phyloP scores from a whole-genome alignment of 441 rosid genomes.

The Gossypium gossypioides region DNA sequence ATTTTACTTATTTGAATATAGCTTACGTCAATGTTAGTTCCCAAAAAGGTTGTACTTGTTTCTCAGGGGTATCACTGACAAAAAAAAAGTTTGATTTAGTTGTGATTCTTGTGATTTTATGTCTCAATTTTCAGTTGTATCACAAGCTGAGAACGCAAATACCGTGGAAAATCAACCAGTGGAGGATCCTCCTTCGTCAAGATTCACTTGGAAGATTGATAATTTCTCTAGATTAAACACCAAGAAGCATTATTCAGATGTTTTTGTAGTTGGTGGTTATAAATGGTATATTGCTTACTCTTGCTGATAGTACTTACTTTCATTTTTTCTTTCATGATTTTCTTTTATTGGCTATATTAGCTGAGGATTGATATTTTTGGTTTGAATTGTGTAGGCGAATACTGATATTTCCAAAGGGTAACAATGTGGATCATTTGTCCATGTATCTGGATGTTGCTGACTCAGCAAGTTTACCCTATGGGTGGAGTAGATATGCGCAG shows the following conservation, averaged over 20 bases:
- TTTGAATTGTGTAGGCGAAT: constrained; percentile 29
- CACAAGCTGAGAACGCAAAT: constrained; percentile 30
- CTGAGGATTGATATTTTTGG: not conserved
- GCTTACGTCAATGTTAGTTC: not conserved
- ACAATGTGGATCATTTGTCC: constrained; percentile 42
- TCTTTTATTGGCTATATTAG: not conserved
- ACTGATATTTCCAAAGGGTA: constrained; percentile 42
- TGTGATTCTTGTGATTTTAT: constrained; percentile 2
- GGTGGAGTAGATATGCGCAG: constrained; percentile 49
- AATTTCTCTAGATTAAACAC: constrained; percentile 36
- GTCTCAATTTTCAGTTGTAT: constrained; percentile 19
- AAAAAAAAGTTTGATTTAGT: not conserved
- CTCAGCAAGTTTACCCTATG: constrained; percentile 35
- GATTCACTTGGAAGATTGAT: constrained; percentile 42
- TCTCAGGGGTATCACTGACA: not conserved
- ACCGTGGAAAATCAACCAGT: constrained; percentile 29
- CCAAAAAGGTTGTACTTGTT: not conserved
- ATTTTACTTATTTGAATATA: not conserved
- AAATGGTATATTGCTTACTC: constrained; percentile 28
- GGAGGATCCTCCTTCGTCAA: constrained; percentile 38
- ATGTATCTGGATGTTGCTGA: constrained; percentile 51
- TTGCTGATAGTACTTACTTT: not conserved
- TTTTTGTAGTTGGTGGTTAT: constrained; percentile 33
- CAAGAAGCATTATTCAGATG: constrained; percentile 38
- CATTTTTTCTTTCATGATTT: no score